Evolutionary conservation across 1,284 basidiomycete genomes (phyloP).

Genomic region (Leccinum angustisporum): DNA sequence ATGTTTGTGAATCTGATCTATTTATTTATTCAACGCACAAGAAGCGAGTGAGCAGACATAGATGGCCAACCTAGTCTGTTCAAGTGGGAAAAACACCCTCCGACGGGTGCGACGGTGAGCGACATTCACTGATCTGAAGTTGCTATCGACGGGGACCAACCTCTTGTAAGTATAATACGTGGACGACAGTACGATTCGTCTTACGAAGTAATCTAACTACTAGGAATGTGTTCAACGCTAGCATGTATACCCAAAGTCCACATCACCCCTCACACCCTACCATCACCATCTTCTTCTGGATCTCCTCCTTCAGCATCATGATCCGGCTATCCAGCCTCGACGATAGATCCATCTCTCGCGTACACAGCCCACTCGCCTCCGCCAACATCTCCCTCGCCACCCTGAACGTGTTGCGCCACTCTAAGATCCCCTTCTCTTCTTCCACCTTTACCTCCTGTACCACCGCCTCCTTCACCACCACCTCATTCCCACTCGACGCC

Average conservation of each 20-base stretch:
- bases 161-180: no score
- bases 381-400: slow-evolving; percentile 52
- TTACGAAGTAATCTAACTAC: not conserved
- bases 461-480: not conserved
- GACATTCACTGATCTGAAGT: no score
- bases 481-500: not conserved
- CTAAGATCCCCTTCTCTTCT: slow-evolving; percentile 18
- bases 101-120: no score
- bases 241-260: not conserved
- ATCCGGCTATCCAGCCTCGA: slow-evolving; percentile 68
- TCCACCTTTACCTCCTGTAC: slow-evolving; percentile 4
- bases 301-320: slow-evolving; percentile 69
- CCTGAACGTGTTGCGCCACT: slow-evolving; percentile 52
- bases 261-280: slow-evolving; percentile 25
- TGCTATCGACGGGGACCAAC: no score
- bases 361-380: slow-evolving; percentile 47
- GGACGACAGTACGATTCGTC: no score
- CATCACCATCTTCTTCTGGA: slow-evolving; percentile 55
- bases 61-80: no score
- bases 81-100: no score
- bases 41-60: no score
- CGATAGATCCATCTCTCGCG: slow-evolving; percentile 59
- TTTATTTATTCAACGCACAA: no score
- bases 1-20: no score
- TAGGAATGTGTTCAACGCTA: not conserved